Conservation (phyloP, 257 asterid species). For the Solanum raphanifolium region DNA sequence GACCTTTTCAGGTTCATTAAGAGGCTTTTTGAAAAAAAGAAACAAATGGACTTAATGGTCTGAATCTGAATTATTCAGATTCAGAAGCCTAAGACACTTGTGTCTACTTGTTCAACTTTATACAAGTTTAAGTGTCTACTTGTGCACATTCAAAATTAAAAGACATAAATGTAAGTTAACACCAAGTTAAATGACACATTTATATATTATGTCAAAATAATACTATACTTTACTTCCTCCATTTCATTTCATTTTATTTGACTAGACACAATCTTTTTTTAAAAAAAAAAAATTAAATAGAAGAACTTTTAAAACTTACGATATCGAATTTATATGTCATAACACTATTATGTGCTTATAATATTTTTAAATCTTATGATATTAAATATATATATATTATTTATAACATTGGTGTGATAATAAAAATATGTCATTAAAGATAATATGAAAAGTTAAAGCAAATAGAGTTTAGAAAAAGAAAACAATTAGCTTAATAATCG, state of each 20-base stretch:
- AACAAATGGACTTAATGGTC: too few species aligned
- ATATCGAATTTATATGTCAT: not conserved
- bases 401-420: not conserved
- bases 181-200: not conserved
- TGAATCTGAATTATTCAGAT: too few species aligned
- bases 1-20: too few species aligned
- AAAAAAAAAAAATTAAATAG: not conserved
- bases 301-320: not conserved
- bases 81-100: accelerated
- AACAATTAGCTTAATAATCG: too few species aligned
- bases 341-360: not conserved
- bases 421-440: not conserved
- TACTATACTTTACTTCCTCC: not conserved
- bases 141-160: too few species aligned
- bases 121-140: too few species aligned
- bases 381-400: not conserved
- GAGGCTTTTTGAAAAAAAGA: too few species aligned
- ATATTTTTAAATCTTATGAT: not conserved
- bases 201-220: not conserved
- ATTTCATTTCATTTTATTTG: not conserved
- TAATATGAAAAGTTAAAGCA: not conserved
- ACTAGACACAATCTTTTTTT: not conserved
- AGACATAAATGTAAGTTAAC: too few species aligned
- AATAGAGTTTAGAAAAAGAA: not conserved
- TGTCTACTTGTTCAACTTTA: too few species aligned